Conservation (phyloP, 345 rosid genomes). For the Mercurialis annua region DNA sequence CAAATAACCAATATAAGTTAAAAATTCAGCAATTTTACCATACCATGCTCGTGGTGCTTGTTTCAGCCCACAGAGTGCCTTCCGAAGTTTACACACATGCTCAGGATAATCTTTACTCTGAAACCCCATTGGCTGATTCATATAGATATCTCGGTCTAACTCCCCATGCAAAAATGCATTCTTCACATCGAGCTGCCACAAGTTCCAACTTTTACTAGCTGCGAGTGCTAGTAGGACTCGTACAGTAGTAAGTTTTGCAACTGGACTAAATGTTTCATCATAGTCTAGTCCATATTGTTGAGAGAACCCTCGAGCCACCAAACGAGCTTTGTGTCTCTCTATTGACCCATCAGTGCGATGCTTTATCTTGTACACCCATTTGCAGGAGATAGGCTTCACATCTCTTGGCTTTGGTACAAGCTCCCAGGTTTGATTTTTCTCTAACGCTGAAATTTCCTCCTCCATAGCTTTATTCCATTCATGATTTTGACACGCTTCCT, state of each 20-base stretch:
- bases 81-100: background rate
- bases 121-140: background rate
- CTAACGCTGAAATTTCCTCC: no score
- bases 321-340: background rate
- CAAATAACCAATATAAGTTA: no score
- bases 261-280: slow-evolving; percentile 3
- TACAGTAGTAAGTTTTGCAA: background rate
- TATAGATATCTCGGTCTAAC: background rate
- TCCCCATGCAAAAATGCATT: background rate
- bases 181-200: background rate
- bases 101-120: background rate
- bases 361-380: background rate
- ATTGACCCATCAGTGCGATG: background rate
- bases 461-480: background rate
- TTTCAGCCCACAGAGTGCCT: background rate
- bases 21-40: no score
- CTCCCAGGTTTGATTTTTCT: no score
- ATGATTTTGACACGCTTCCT: background rate
- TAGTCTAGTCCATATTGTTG: slow-evolving; percentile 14
- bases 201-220: background rate
- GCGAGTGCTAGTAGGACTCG: background rate
- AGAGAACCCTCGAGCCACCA: background rate
- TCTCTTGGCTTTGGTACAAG: no score
- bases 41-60: no score
- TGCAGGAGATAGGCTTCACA: no score